phyloP scores from a whole-genome alignment of 805 yeast genomes.

The Wickerhamia fluorescens region DNA sequence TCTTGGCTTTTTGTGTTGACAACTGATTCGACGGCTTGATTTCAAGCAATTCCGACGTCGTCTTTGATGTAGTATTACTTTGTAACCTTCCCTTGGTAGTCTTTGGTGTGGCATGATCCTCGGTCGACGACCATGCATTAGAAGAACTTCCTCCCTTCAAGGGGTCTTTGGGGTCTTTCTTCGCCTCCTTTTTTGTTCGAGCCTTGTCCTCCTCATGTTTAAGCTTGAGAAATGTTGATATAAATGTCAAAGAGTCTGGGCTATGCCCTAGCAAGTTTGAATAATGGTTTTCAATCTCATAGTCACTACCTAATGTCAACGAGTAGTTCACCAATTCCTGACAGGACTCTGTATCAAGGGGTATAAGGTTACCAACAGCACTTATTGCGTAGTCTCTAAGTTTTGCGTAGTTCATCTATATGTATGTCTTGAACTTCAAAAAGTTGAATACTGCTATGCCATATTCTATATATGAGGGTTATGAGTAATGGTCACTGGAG shows the following conservation, averaged over 20 bases:
- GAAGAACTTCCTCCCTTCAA: slow-evolving; percentile 3
- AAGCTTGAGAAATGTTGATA: slow-evolving; percentile 36
- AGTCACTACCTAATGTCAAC: slow-evolving; percentile 37
- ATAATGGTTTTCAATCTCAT: slow-evolving; percentile 46
- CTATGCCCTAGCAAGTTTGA: slow-evolving; percentile 51
- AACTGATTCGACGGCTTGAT: slow-evolving; percentile 24
- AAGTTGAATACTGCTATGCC: too few relatives aligned
- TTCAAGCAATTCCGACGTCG: slow-evolving; percentile 43
- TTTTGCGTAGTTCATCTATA: slow-evolving; percentile 14
- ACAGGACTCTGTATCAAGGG: slow-evolving; percentile 52
- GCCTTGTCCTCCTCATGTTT: slow-evolving; percentile 22
- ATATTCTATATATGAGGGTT: too few relatives aligned
- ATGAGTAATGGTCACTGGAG: too few relatives aligned
- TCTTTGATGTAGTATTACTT: slow-evolving; percentile 18
- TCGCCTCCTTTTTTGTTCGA: slow-evolving; percentile 3
- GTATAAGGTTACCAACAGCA: slow-evolving; percentile 36
- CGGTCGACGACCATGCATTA: slow-evolving; percentile 3
- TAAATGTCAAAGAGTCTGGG: slow-evolving; percentile 43
- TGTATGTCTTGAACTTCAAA: too few relatives aligned
- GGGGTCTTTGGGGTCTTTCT: slow-evolving; percentile 5
- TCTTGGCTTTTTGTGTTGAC: slow-evolving; percentile 20
- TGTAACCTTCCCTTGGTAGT: slow-evolving; percentile 8
- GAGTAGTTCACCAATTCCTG: slow-evolving; percentile 51
- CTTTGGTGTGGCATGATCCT: slow-evolving; percentile 3
- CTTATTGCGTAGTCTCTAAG: slow-evolving; percentile 19